These are phyloP conservation scores for Amanita inopinata DNA, from an alignment of 768 basidiomycete genomes.

Conservation along the genomic window DNA sequence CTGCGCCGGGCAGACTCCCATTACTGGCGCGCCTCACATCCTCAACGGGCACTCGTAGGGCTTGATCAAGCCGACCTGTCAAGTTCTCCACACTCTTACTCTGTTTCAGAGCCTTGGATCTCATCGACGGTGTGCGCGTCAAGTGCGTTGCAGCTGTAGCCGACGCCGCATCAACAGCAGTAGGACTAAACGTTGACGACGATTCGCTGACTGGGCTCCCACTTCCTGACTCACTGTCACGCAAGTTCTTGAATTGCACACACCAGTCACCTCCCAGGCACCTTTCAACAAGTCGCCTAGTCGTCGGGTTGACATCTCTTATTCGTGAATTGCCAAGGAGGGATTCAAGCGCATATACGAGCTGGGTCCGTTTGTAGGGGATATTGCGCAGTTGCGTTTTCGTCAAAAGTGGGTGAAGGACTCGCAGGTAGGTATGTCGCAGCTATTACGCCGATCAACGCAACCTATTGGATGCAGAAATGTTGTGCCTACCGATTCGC, in stretches of 20 bases:
- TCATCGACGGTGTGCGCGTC: conserved; percentile 25
- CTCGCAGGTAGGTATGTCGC: conserved; percentile 94
- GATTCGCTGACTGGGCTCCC: conserved; percentile 9
- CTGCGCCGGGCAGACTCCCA: conserved; percentile 24
- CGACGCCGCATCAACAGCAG: conserved; percentile 32
- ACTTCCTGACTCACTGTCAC: conserved; percentile 8
- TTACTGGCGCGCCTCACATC: conserved; percentile 28
- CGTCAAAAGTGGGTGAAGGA: conserved; percentile 88
- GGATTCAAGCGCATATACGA: conserved; percentile 73
- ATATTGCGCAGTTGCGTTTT: conserved; percentile 81
- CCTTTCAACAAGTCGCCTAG: conserved; percentile 83
- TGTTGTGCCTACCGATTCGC: conserved; percentile 62
- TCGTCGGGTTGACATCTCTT: conserved; percentile 79
- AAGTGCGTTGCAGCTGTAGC: conserved; percentile 26
- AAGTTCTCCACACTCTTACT: conserved; percentile 58
- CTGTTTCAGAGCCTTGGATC: conserved; percentile 40
- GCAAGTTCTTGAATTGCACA: conserved; percentile 46
- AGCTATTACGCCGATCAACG: conserved; percentile 34
- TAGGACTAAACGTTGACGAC: conserved; percentile 28
- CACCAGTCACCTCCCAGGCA: conserved; percentile 87
- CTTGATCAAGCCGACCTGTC: conserved; percentile 16
- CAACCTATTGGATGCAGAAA: conserved; percentile 4
- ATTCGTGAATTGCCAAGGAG: conserved; percentile 66
- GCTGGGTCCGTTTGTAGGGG: conserved; percentile 89
- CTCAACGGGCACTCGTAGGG: conserved; percentile 26